These are phyloP conservation scores for Discostella pseudostelligera DNA, from an alignment of 108 stramenopile genomes.

Conservation along the genomic window DNA sequence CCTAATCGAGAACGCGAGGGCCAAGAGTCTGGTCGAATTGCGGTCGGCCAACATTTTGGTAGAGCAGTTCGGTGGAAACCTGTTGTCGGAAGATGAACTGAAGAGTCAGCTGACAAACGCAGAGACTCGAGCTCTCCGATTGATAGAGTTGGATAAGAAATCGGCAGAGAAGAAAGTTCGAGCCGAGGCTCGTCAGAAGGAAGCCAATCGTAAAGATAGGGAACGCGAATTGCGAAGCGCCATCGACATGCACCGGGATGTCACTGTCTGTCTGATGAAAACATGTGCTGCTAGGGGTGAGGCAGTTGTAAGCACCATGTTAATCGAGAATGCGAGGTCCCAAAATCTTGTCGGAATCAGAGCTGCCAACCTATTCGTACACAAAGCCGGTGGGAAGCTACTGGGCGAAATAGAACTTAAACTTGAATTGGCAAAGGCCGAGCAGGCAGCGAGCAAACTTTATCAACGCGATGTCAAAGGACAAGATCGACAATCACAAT, in stretches of 20 bases:
- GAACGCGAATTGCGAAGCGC: not conserved
- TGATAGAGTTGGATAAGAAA: no score
- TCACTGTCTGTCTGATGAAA: conserved; percentile 10
- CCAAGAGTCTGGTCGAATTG: not conserved
- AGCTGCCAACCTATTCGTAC: not conserved
- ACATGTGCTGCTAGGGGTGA: conserved; percentile 25
- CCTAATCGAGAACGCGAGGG: not conserved
- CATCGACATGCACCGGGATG: conserved; percentile 8
- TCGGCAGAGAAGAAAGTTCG: no score
- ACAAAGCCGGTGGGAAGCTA: conserved; percentile 3
- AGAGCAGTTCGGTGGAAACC: conserved; percentile 1
- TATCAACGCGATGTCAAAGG: no score
- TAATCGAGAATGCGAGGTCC: not conserved
- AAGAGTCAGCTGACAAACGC: not conserved
- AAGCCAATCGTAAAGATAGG: not conserved
- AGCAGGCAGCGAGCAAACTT: conserved; percentile 1
- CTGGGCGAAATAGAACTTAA: conserved; percentile 1
- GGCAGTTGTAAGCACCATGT: conserved; percentile 1
- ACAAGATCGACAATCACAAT: not conserved
- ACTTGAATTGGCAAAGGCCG: conserved; percentile 1
- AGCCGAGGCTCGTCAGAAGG: no score
- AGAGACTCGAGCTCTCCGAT: no score
- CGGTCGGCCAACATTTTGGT: not conserved
- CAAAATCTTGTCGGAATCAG: conserved; percentile 10
- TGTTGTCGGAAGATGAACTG: not conserved